Evolutionary conservation across 2,329 filamentous ascomycete genomes (phyloP).

Genomic region (Chaetomiaceae sp.): DNA sequence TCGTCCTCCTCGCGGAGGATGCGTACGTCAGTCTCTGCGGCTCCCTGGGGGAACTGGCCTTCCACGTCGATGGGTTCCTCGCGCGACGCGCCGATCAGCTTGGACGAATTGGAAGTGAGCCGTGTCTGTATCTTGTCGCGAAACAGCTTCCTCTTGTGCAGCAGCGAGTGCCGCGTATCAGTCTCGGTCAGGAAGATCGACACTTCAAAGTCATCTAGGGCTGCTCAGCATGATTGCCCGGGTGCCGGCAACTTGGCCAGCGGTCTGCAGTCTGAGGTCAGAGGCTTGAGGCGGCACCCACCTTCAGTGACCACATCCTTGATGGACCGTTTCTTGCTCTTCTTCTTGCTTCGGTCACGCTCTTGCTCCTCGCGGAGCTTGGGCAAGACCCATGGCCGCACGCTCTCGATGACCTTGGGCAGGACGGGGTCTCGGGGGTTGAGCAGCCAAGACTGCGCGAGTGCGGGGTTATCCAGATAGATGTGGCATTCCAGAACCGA

Average conservation of each 20-base stretch:
- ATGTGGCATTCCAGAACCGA: conserved; percentile 96
- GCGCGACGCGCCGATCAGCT: conserved; percentile 54
- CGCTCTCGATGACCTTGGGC: conserved; percentile 75
- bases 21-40: conserved; percentile 11
- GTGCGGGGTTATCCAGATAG: conserved; percentile 85
- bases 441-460: conserved; percentile 79
- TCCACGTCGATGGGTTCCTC: conserved; percentile 53
- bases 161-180: conserved; percentile 75
- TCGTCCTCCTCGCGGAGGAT: conserved; percentile 53
- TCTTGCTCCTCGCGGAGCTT: conserved; percentile 87
- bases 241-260: background rate
- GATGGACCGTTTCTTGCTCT: conserved; percentile 69
- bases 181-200: conserved; percentile 90
- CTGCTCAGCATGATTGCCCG: conserved; percentile 7
- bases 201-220: conserved; percentile 89
- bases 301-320: conserved; percentile 85
- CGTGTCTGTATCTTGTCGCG: conserved; percentile 51
- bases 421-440: conserved; percentile 72
- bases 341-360: conserved; percentile 56
- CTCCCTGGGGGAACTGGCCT: conserved; percentile 16
- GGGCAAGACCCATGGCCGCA: conserved; percentile 80
- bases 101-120: conserved; percentile 59
- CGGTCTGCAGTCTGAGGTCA: background rate
- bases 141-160: conserved; percentile 81
- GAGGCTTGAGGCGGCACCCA: conserved; percentile 38